Evolutionary conservation across 1,284 basidiomycete genomes (phyloP), one percentile per base, ranked within the genome.

Genomic region (Ustilago nuda): DNA sequence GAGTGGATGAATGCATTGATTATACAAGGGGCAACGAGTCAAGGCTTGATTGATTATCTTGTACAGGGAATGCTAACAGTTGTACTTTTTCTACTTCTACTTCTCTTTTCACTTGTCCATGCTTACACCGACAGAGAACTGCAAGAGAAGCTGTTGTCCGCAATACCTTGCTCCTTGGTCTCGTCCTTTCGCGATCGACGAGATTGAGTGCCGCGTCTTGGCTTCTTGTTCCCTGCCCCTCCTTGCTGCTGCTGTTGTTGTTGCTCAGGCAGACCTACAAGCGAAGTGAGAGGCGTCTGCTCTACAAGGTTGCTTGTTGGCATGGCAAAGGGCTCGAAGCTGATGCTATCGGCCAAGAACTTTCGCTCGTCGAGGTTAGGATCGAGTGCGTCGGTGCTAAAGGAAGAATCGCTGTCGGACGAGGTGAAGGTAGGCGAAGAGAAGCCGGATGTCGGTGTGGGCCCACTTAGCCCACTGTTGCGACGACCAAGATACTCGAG

Each of bases 301-400:
- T 76, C 73, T 1, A 59, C 36, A 35, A 51, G 30, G 32, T 23
- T 50, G 36, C 30, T 45, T 4, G n/a, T 55, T 1, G 64, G 53
- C 57, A 76, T 54, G 9, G 58, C 61, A 51, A 76, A 76, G 2
- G 73, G 73, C 46, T 76, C 73, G 11, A 70, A 76, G 15, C 55
- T 30, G 64, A 70, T 66, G 72, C 64, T 64, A 3, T 75, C 72
- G 13, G 66, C 71, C 13, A 68, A 48, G 19, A 73, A 73, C 36
- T 19, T 68, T 17, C 52, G 27, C 13, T 69, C 72, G 46, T 66
- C 72, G 12, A 68, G 13, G 39, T 43, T 56, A 2, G 61, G 13
- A n/a, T 73, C 72, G 46, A 66, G 11, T 2, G 56, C 53, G n/a
- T 71, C 73, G 19, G 56, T 56, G 52, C 69, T 65, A 53, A 72